Evolutionary conservation across 2,329 filamentous ascomycete species (phyloP), one percentile per base, ranked within the genome.

Genomic region (Eutypella sp.): DNA sequence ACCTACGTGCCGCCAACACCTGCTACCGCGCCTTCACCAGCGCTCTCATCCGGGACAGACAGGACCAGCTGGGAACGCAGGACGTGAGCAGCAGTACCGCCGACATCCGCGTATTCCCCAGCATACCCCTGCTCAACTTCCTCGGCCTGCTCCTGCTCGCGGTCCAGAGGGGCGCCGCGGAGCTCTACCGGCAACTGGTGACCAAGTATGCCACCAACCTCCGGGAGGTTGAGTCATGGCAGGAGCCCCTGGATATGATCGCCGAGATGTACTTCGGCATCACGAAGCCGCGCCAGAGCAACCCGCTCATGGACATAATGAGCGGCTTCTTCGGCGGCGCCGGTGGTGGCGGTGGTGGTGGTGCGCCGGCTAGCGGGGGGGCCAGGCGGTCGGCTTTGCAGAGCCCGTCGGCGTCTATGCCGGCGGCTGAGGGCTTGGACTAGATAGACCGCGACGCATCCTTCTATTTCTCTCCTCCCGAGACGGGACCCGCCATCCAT

Each of bases 211-310:
- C 82, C 31, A 66, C 74, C 5, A 81, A 95, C 59, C 78, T 97
- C 48, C 83, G 83, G 58, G 92, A 97, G 57, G 74, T 82, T 1
- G 81, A 80, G 5, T 75, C 77, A 11, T 97, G 92, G 92, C 81
- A 83, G 27, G 90, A 89, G 62, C 78, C 89, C 20, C 71, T 99
- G 49, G 85, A 90, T 57, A 84, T 89, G 66, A 84, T 99, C 58
- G 92, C 87, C 41, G 92, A 99, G 72, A 91, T 96, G 81, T 99
- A 97, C 73, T 99, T 99, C 70, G 84, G 84, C 29, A 95, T 99
- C 64, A 81, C 84, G 71, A 85, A 90, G 62, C 92, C 91, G 40
- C 79, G 86, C 59, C 89, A 96, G 72, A 87, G 85, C 53, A 97
- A 97, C 66, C 91, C 91, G 3, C 73, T 99, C 66, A 82, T 97